phyloP scores from a whole-genome alignment of 2,329 filamentous ascomycete species.

The Exophiala alcalophila region DNA sequence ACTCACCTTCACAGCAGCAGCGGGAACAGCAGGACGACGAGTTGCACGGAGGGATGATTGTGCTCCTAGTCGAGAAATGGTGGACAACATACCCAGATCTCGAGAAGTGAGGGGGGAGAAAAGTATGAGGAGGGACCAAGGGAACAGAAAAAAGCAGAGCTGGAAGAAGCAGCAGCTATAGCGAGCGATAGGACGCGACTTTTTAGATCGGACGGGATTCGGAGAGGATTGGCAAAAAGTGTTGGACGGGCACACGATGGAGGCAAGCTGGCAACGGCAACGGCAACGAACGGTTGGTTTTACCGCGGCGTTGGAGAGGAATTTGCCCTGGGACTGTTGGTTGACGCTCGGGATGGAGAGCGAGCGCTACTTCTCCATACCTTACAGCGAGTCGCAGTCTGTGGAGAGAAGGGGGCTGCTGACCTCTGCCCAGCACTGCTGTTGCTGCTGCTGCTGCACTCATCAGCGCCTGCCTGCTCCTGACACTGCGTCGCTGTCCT shows the following conservation, averaged over 20 bases:
- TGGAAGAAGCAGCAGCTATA: slow-evolving; percentile 7
- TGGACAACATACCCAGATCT: slow-evolving; percentile 28
- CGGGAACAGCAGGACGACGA: slow-evolving; percentile 17
- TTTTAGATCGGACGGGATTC: slow-evolving; percentile 23
- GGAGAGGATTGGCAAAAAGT: slow-evolving; percentile 13
- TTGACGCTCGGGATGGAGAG: neutral
- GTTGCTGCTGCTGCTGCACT: no score
- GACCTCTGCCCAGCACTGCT: no score
- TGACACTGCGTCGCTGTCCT: no score
- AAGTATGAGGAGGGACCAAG: slow-evolving; percentile 7
- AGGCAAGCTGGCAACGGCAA: slow-evolving; percentile 12
- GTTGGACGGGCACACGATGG: slow-evolving; percentile 4
- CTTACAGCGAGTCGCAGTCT: no score
- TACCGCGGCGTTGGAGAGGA: slow-evolving; percentile 8
- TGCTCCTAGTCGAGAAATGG: slow-evolving; percentile 22
- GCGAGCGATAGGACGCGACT: slow-evolving; percentile 14
- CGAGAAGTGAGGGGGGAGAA: slow-evolving; percentile 9
- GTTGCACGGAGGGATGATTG: slow-evolving; percentile 23
- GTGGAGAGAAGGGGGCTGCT: no score
- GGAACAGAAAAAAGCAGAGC: slow-evolving; percentile 7
- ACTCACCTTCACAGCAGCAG: slow-evolving; percentile 19
- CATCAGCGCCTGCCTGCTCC: no score
- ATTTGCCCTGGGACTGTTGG: neutral
- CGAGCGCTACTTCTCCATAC: no score
- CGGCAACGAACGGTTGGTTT: no score